These are phyloP conservation scores for Flaveria robusta DNA, from an alignment of 129 eudicot species.

Conservation along the genomic window DNA sequence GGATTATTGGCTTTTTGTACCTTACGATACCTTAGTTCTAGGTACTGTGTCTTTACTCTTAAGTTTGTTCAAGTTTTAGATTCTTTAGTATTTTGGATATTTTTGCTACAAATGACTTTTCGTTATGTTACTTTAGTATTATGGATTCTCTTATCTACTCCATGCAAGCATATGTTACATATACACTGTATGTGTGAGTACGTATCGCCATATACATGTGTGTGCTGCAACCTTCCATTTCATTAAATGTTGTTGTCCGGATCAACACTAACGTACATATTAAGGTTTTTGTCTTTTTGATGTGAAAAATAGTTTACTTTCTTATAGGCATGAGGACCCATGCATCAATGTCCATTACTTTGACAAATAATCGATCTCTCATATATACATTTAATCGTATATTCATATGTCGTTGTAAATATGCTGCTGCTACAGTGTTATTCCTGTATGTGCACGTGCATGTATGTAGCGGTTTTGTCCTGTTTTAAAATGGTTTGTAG, in stretches of 20 bases:
- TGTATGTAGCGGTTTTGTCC: not conserved
- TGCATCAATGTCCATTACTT: conserved; percentile 24
- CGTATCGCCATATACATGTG: not conserved
- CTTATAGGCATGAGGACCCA: conserved; percentile 20
- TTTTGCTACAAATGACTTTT: no score
- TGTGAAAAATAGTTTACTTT: conserved; percentile 21
- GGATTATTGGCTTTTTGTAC: no score
- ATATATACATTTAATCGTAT: not conserved
- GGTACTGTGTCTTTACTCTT: no score
- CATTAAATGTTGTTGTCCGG: conserved; percentile 36
- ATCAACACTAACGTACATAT: conserved; percentile 32
- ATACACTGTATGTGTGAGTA: no score
- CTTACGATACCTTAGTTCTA: no score
- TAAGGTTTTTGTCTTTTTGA: conserved; percentile 36
- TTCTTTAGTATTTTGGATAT: no score
- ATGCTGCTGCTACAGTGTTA: not conserved
- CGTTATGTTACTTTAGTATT: no score
- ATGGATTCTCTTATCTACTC: no score
- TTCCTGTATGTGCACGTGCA: not conserved
- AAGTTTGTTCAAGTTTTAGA: no score
- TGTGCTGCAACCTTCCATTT: conserved; percentile 12
- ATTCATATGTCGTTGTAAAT: not conserved
- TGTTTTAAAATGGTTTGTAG: no score
- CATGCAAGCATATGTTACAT: no score
- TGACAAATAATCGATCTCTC: not conserved